Evolutionary conservation across 2,329 filamentous ascomycete genomes (phyloP), one percentile per base, ranked within the genome.

Genomic region (Talaromyces sp.): DNA sequence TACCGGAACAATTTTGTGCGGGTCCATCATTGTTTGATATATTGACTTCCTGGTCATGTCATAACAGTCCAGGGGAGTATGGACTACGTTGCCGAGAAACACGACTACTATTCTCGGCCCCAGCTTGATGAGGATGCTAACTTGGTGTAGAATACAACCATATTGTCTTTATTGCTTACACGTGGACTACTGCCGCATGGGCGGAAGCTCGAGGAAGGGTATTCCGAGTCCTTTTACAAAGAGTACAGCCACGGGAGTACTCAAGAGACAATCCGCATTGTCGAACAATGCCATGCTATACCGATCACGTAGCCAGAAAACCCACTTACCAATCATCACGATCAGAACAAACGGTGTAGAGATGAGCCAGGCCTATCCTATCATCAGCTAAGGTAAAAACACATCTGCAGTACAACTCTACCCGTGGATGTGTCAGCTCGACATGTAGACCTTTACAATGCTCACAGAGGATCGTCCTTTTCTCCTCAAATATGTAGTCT

Each of bases 381-480:
- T 33, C 14, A 37, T 56, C n/a, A 56, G 13, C 24, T 45, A 59
- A 45, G 37, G 24, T 45, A 59, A n/a, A 45, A 59, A 45, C 14
- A 45, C 22, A 39, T 41, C 56, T 59, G 56, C 56, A 59, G 56
- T 59, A 33, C 39, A n/a, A 45, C 56, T 59, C 10, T 19, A 58
- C 19, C 24, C 9, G 6, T 58, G 35, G 35, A 57, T 37, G n/a
- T 22, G 35, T 57, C 33, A 39, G 39, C 31, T 57, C 19, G 16
- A 35, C 24, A 57, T 16, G 33, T 37, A 37, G 52, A 35, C 52
- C 6, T 3, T 35, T 22, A 13, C 52, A 37, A 14, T 7, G 11
- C 14, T 22, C 13, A 52, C 16, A 4, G 33, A 24, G 24, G 16
- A 31, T 16, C 5, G 1, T 22, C 31, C 1, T 11, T 22, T 31